A percentile compares a stretch with the other conserved stretches of the same genome.
phyloP scores from a whole-genome alignment of 2,329 filamentous ascomycete genomes.

The Bertia moriformis region DNA sequence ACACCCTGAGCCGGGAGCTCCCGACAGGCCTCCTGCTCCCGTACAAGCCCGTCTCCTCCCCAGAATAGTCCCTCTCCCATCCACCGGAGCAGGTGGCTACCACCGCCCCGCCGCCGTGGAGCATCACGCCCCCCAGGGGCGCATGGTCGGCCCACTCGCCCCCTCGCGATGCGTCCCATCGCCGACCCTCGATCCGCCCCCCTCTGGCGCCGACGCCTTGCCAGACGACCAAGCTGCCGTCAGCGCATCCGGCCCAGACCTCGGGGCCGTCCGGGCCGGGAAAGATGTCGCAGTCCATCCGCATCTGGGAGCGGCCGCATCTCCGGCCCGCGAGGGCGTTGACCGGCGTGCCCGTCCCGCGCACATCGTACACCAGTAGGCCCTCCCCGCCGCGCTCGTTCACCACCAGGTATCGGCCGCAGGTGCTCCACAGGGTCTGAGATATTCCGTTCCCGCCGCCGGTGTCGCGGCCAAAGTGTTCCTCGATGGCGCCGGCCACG shows the following conservation, averaged over 20 bases:
- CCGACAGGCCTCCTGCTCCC: neutral
- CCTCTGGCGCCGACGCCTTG: slow-evolving; percentile 33
- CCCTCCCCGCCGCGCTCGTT: slow-evolving; percentile 41
- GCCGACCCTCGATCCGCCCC: slow-evolving; percentile 20
- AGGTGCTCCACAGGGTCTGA: slow-evolving; percentile 46
- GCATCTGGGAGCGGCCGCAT: slow-evolving; percentile 35
- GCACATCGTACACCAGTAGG: slow-evolving; percentile 47
- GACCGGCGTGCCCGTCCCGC: slow-evolving; percentile 40
- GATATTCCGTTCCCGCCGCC: slow-evolving; percentile 43
- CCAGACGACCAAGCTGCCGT: slow-evolving; percentile 42
- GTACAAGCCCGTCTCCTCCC: neutral
- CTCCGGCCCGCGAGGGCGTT: slow-evolving; percentile 32
- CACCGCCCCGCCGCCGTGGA: neutral
- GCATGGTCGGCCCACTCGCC: too few relatives aligned
- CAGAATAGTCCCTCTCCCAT: neutral
- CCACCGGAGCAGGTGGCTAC: neutral
- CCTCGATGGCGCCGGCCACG: slow-evolving; percentile 36
- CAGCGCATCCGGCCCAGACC: slow-evolving; percentile 43
- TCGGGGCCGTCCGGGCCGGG: slow-evolving; percentile 33
- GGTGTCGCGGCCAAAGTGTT: slow-evolving; percentile 7
- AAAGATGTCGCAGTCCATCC: slow-evolving; percentile 39
- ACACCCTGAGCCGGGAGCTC: neutral
- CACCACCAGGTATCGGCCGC: slow-evolving; percentile 46
- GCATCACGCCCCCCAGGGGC: neutral
- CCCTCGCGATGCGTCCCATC: neutral